Evolutionary conservation across 2,329 filamentous ascomycete genomes (phyloP), one percentile per base, ranked within the genome.

Genomic region (Phialocephala sp.): DNA sequence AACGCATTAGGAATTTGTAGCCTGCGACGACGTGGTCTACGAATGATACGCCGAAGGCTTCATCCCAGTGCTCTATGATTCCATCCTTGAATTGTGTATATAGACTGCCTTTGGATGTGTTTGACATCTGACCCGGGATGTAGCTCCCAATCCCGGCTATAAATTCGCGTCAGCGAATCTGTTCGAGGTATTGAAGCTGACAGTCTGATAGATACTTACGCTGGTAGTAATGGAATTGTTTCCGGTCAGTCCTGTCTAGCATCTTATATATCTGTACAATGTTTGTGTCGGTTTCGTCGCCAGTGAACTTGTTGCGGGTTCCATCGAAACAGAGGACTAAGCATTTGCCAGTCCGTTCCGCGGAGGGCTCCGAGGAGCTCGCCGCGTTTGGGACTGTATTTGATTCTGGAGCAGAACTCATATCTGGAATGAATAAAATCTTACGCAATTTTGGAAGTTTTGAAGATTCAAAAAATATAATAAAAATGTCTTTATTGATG

Each of bases 261-360:
- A 64, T 64, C 36, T 64, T 45, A 36, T 60, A 64, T 8, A 64
- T 59, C 24, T 64, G 60, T 14, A 64, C 62, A 32, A 64, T 64
- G 37, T 64, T 64, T 1, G 62, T 64, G 15, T 64, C 62, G 0
- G 62, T 60, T 12, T 59, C 56, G 56, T 47, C 27, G 0, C 62
- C 62, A 14, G 36, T 39, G 24, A 64, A 64, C 18, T 60, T 64
- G 36, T 64, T 64, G 14, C 62, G 54, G 15, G 62, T 64, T 14
- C 62, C 62, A 60, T 64, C 62, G 20, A 64, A 64, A 36, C 62
- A 64, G 35, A 64, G 36, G 3, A 64, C 62, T 1, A 60, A 50
- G 5, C 62, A 47, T 36, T n/a, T 59, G 20, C 22, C 36, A 27
- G n/a, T 24, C 56, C 56, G 22, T 39, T 22, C 32, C 36, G 54